Percentiles rank a stretch among this genome's conserved stretches.
Conservation (phyloP, 495 filamentous ascomycete genomes). For the Aspergillus sparsus region DNA sequence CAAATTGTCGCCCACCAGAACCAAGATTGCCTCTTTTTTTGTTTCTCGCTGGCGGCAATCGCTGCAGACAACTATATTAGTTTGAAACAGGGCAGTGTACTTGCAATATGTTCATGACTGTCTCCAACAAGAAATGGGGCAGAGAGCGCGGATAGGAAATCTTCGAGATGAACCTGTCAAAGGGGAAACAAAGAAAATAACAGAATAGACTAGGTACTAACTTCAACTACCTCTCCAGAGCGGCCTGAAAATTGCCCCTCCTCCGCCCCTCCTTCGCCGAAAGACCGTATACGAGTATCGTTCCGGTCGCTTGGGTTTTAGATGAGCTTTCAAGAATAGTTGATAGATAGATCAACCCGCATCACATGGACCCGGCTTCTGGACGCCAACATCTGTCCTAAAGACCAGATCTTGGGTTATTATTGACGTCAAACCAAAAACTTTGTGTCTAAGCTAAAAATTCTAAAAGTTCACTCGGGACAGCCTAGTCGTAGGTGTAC, state of each 20-base stretch:
- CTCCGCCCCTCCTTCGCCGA: background rate
- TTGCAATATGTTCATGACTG: background rate
- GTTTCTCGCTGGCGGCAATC: background rate
- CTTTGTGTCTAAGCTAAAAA: background rate
- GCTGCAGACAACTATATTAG: background rate
- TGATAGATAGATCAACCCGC: background rate
- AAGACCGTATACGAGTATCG: background rate
- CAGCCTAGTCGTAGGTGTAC: background rate
- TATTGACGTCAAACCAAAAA: background rate
- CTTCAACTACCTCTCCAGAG: background rate
- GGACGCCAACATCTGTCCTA: too few species aligned
- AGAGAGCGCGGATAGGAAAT: background rate
- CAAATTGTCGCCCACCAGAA: background rate
- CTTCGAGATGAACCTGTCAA: slow-evolving; percentile 1
- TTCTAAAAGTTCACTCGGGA: background rate
- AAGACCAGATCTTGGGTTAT: background rate
- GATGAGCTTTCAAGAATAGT: background rate
- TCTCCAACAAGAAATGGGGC: background rate
- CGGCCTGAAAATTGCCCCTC: background rate
- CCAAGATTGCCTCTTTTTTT: background rate
- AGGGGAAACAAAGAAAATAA: background rate
- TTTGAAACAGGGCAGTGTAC: background rate
- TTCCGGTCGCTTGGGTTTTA: background rate
- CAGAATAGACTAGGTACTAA: too few species aligned
- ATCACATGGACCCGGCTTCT: too few species aligned